These are phyloP conservation scores for Phytophthora vignae DNA, from an alignment of 352 stramenopile genomes.

Conservation along the genomic window DNA sequence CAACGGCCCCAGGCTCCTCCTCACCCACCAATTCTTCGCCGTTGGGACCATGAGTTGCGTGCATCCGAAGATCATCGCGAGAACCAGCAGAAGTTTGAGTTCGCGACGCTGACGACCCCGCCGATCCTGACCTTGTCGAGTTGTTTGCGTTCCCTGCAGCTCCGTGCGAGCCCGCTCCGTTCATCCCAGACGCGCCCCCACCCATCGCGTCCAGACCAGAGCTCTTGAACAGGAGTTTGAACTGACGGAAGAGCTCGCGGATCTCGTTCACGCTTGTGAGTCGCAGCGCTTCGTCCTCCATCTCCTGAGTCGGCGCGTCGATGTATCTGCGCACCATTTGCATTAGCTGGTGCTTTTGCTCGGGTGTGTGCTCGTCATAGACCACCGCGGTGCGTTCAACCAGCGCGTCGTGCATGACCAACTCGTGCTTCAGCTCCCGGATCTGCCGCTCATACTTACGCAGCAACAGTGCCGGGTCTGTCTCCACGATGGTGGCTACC, in stretches of 20 bases:
- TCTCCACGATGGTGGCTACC: slow-evolving; percentile 83
- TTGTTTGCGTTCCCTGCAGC: slow-evolving; percentile 22
- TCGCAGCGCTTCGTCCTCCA: slow-evolving; percentile 77
- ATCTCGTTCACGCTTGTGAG: slow-evolving; percentile 92
- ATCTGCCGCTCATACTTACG: slow-evolving; percentile 94
- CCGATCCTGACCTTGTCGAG: slow-evolving; percentile 52
- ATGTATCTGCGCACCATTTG: slow-evolving; percentile 80
- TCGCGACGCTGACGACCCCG: slow-evolving; percentile 59
- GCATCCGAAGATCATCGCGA: slow-evolving; percentile 47
- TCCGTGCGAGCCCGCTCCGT: slow-evolving; percentile 9
- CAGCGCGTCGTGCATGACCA: slow-evolving; percentile 95
- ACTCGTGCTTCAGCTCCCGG: slow-evolving; percentile 93
- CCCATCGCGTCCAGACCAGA: slow-evolving; percentile 37
- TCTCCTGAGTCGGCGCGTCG: slow-evolving; percentile 68
- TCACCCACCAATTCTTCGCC: slow-evolving; percentile 61
- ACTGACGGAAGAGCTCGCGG: slow-evolving; percentile 92
- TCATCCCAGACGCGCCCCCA: neutral
- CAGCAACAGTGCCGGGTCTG: slow-evolving; percentile 85
- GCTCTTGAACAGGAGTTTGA: slow-evolving; percentile 87
- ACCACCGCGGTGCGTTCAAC: slow-evolving; percentile 85
- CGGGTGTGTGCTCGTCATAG: slow-evolving; percentile 92
- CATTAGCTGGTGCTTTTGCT: slow-evolving; percentile 89
- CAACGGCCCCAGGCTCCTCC: slow-evolving; percentile 57
- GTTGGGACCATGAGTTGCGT: slow-evolving; percentile 23
- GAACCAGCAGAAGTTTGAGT: slow-evolving; percentile 61